phyloP scores from a whole-genome alignment of 371 early-diverging fungal genomes.

The Ordospora pajunii region DNA sequence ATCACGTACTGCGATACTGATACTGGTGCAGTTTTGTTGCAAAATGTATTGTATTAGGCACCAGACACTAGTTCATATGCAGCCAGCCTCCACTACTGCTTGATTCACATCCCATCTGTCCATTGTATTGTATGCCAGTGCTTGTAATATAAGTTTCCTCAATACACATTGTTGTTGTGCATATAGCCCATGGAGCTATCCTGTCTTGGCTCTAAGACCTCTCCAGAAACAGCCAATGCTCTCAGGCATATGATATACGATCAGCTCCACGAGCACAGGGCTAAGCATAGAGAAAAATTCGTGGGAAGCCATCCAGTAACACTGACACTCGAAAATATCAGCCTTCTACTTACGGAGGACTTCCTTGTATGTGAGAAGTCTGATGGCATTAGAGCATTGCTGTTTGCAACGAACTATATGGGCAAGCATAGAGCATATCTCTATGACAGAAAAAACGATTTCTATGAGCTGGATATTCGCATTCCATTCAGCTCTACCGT shows the following conservation, averaged over 20 bases:
- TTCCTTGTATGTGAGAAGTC: conserved; percentile 92
- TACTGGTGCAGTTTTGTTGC: too few relatives aligned
- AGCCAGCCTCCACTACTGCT: too few relatives aligned
- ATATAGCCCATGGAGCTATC: not conserved
- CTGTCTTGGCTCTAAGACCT: not conserved
- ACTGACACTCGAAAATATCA: conserved; percentile 66
- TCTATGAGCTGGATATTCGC: conserved; percentile 26
- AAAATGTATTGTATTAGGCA: too few relatives aligned
- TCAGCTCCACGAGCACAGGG: not conserved
- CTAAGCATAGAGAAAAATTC: conserved; percentile 59
- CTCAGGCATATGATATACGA: not conserved
- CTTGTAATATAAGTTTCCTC: too few relatives aligned
- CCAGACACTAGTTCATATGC: too few relatives aligned
- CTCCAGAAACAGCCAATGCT: not conserved
- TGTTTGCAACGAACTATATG: conserved; percentile 55
- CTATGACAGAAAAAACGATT: conserved; percentile 56
- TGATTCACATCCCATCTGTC: too few relatives aligned
- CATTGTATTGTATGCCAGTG: too few relatives aligned
- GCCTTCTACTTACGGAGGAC: conserved; percentile 68
- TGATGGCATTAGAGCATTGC: conserved; percentile 80
- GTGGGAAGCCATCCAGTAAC: conserved; percentile 88
- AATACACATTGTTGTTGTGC: too few relatives aligned
- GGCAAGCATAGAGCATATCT: conserved; percentile 33
- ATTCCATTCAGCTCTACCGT: not conserved
- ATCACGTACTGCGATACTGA: too few relatives aligned